phyloP scores from a whole-genome alignment of 2,329 filamentous ascomycete genomes.

The Colletotrichum tropicicola region DNA sequence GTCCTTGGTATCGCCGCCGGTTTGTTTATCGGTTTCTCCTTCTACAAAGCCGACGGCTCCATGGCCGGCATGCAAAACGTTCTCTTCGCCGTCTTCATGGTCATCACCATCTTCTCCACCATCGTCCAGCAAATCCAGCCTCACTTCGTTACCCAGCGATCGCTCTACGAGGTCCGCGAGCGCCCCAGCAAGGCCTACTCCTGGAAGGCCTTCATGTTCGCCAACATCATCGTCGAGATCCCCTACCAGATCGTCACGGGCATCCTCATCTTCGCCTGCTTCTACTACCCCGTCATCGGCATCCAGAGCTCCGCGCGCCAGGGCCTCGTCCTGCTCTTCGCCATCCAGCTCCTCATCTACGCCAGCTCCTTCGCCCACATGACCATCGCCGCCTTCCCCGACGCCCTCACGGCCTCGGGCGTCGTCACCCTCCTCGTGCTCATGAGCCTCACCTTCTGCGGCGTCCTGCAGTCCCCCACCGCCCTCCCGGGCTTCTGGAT shows the following conservation, averaged over 20 bases:
- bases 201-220: slow-evolving; percentile 77
- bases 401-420: slow-evolving; percentile 73
- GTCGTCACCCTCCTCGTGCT: slow-evolving; percentile 68
- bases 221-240: slow-evolving; percentile 77
- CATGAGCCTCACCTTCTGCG: slow-evolving; percentile 68
- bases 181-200: slow-evolving; percentile 79
- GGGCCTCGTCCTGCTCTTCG: slow-evolving; percentile 71
- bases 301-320: slow-evolving; percentile 63
- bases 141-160: slow-evolving; percentile 77
- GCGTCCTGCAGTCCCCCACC: slow-evolving; percentile 67
- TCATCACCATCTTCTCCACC: slow-evolving; percentile 77
- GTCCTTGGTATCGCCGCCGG: slow-evolving; percentile 66
- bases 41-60: slow-evolving; percentile 64
- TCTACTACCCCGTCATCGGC: slow-evolving; percentile 73
- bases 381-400: slow-evolving; percentile 75
- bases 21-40: slow-evolving; percentile 81
- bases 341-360: slow-evolving; percentile 75
- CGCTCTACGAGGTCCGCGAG: slow-evolving; percentile 81
- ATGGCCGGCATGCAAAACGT: slow-evolving; percentile 78
- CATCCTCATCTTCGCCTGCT: slow-evolving; percentile 70
- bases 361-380: slow-evolving; percentile 78
- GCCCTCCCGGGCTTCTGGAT: slow-evolving; percentile 77
- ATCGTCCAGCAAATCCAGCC: slow-evolving; percentile 80
- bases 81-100: slow-evolving; percentile 79
- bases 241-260: slow-evolving; percentile 75